Evolutionary conservation across 345 rosid species (phyloP).

Genomic region (Populus alba): DNA sequence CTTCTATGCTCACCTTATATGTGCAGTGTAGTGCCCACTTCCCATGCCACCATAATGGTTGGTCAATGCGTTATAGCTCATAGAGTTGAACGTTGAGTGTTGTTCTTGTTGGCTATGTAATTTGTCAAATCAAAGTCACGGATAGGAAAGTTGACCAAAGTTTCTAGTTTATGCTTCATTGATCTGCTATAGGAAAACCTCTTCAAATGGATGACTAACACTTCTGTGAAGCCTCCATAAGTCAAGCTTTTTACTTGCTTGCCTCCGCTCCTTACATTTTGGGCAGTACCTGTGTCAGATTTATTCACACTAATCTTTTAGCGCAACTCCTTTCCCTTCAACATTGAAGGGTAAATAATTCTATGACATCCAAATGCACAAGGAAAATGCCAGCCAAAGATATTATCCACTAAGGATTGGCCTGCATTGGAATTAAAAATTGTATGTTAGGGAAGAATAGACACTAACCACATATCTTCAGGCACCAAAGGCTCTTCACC

Average conservation of each 20-base stretch:
- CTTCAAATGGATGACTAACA: slow-evolving; percentile 89
- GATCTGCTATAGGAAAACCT: slow-evolving; percentile 98
- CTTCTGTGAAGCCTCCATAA: slow-evolving; percentile 98
- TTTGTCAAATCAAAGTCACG: slow-evolving; percentile 84
- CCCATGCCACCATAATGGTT: slow-evolving; percentile 99
- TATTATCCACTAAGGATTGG: background rate
- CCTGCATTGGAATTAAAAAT: background rate
- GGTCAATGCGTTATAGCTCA: slow-evolving; percentile 89
- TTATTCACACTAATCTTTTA: slow-evolving; percentile 5
- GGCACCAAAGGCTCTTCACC: slow-evolving; percentile 98
- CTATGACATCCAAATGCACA: background rate
- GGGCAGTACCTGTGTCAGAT: slow-evolving; percentile 78
- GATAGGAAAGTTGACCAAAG: slow-evolving; percentile 88
- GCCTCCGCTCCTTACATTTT: slow-evolving; percentile 87
- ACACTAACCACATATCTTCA: slow-evolving; percentile 96
- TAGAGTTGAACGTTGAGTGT: slow-evolving; percentile 71
- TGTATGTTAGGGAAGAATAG: slow-evolving; percentile 1
- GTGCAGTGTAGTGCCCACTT: slow-evolving; percentile 95
- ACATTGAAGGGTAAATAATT: background rate
- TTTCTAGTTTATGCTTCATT: slow-evolving; percentile 94
- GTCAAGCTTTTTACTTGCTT: slow-evolving; percentile 98
- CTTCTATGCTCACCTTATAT: slow-evolving; percentile 62
- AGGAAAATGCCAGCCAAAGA: background rate
- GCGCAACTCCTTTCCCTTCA: background rate
- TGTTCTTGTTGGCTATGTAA: slow-evolving; percentile 85